Evolutionary conservation across 2,329 filamentous ascomycete genomes (phyloP).

Genomic region (Teratosphaeria destructans): DNA sequence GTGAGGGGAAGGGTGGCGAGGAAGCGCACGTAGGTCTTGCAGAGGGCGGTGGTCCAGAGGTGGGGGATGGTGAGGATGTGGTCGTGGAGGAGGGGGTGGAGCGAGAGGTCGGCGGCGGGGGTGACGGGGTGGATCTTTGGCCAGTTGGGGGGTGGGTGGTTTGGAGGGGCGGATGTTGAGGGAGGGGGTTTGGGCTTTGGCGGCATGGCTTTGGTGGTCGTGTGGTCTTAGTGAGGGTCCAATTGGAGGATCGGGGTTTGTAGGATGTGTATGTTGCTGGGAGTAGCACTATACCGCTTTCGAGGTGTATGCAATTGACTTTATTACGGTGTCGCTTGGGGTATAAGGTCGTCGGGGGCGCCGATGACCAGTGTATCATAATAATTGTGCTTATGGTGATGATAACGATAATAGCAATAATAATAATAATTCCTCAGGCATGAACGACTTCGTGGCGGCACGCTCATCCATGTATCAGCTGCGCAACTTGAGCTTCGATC

Average conservation of each 20-base stretch:
- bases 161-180: slow-evolving; percentile 23
- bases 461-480: not conserved
- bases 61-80: slow-evolving; percentile 65
- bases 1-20: slow-evolving; percentile 58
- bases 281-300: not conserved
- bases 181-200: slow-evolving; percentile 11
- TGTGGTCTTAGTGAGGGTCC: not conserved
- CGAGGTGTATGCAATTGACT: not conserved
- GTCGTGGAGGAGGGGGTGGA: slow-evolving; percentile 47
- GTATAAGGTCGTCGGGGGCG: not conserved
- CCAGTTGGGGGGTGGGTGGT: slow-evolving; percentile 48
- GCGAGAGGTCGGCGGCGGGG: slow-evolving; percentile 52
- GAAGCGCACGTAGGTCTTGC: slow-evolving; percentile 66
- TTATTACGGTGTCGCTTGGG: not conserved
- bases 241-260: not conserved
- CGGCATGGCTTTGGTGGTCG: slow-evolving; percentile 7
- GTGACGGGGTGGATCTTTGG: slow-evolving; percentile 60
- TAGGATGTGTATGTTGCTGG: not conserved
- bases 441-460: not conserved
- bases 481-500: not conserved
- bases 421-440: not conserved
- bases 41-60: slow-evolving; percentile 65
- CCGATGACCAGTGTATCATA: too few relatives aligned
- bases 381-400: too few relatives aligned
- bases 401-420: too few relatives aligned